phyloP scores from a whole-genome alignment of 1,284 basidiomycete species.

The Trichosporon inkin region DNA sequence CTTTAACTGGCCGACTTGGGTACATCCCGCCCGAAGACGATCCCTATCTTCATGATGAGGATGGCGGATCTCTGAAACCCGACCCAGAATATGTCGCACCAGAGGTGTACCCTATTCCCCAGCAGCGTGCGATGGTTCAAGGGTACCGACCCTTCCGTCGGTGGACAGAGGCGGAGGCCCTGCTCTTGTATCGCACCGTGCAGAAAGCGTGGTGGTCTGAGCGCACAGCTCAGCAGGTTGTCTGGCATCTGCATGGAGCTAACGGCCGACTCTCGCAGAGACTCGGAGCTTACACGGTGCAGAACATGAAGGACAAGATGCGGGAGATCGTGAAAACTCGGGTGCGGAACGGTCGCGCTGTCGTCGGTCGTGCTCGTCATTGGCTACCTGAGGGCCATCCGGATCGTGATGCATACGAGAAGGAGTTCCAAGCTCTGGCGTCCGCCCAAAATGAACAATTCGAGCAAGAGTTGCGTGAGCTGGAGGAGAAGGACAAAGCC shows the following conservation, averaged over 20 bases:
- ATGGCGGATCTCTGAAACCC: conserved; percentile 23
- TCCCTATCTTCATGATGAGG: conserved; percentile 29
- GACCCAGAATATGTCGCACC: conserved; percentile 26
- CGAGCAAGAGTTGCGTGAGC: not conserved
- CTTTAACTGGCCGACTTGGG: not conserved
- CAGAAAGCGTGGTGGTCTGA: conserved; percentile 36
- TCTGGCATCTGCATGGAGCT: conserved; percentile 37
- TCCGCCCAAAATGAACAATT: not conserved
- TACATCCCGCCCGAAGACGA: conserved; percentile 16
- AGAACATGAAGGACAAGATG: conserved; percentile 48
- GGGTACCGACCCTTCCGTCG: conserved; percentile 1
- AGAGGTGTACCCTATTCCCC: conserved; percentile 3
- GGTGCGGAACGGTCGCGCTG: conserved; percentile 20
- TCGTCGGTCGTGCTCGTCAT: conserved; percentile 32
- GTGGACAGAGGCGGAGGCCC: conserved; percentile 32
- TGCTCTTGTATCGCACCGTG: conserved; percentile 38
- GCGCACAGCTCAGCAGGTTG: conserved; percentile 31
- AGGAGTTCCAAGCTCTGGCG: conserved; percentile 7
- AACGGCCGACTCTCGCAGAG: conserved; percentile 17
- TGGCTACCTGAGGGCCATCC: conserved; percentile 23
- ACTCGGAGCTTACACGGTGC: conserved; percentile 31
- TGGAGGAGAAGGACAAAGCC: conserved; percentile 12
- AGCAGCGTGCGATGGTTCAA: conserved; percentile 18
- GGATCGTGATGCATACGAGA: conserved; percentile 8
- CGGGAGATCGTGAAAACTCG: conserved; percentile 26